Conservation (phyloP, 305 asterid genomes). For the Fraxinus baroniana region DNA sequence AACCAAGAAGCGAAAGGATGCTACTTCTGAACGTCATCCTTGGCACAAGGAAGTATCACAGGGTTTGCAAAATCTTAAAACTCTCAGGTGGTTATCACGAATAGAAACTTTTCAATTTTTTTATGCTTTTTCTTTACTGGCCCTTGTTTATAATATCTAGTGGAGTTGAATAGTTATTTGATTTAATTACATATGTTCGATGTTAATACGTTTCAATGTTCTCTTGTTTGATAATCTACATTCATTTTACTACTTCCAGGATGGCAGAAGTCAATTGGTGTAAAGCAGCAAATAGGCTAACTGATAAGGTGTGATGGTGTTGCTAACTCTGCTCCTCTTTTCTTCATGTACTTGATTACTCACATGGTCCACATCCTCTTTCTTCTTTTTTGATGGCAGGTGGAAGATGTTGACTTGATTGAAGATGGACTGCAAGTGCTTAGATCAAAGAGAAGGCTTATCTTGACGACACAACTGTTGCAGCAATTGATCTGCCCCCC, state of each 20-base stretch:
- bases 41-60: constrained; percentile 69
- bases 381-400: constrained; percentile 38
- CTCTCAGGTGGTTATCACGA: constrained; percentile 49
- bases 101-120: background rate
- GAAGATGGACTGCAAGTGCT: constrained; percentile 47
- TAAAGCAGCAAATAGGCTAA: constrained; percentile 45
- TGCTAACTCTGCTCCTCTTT: constrained; percentile 21
- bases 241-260: constrained; percentile 41
- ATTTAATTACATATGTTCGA: constrained; percentile 1
- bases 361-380: background rate
- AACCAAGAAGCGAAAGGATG: constrained; percentile 68
- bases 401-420: constrained; percentile 43
- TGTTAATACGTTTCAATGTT: background rate
- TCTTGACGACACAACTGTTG: constrained; percentile 68
- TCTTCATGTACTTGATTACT: constrained; percentile 16
- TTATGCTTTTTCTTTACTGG: background rate
- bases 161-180: constrained; percentile 3
- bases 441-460: constrained; percentile 63
- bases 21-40: constrained; percentile 53
- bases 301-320: constrained; percentile 52
- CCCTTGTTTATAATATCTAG: background rate
- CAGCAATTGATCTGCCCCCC: constrained; percentile 68
- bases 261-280: constrained; percentile 60
- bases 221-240: constrained; percentile 20
- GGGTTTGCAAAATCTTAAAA: constrained; percentile 38